Percentiles rank a stretch among this genome's conserved stretches.
phyloP scores from a whole-genome alignment of 164 flowering plant species.

The Vitis cinerea region DNA sequence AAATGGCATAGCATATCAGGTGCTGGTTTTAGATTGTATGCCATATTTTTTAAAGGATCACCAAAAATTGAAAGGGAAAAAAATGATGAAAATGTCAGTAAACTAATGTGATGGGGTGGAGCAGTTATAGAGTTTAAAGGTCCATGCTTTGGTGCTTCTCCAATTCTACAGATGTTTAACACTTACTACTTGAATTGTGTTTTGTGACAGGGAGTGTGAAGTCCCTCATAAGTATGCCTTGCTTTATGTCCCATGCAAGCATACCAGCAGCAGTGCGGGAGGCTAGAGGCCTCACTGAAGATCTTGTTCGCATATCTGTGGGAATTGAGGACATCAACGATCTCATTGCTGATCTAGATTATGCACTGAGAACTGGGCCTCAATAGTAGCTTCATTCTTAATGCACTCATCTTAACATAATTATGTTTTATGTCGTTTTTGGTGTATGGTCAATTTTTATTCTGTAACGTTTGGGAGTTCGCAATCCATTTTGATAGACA shows the following conservation, averaged over 20 bases:
- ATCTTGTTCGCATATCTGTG: slow-evolving; percentile 92
- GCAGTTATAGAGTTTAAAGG: no score
- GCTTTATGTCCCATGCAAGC: slow-evolving; percentile 98
- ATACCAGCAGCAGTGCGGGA: slow-evolving; percentile 88
- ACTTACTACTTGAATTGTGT: not conserved
- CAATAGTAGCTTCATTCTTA: slow-evolving; percentile 15
- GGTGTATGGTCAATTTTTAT: no score
- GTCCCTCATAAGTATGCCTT: slow-evolving; percentile 96
- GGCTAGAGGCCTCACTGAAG: slow-evolving; percentile 89
- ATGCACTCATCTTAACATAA: not conserved
- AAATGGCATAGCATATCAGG: no score
- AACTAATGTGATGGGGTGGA: no score
- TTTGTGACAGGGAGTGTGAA: slow-evolving; percentile 78
- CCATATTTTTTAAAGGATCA: no score
- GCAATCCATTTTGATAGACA: no score
- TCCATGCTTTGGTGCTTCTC: no score
- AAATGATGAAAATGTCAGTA: no score
- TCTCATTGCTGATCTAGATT: slow-evolving; percentile 83
- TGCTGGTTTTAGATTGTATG: no score
- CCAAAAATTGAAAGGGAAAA: no score
- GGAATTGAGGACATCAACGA: slow-evolving; percentile 94
- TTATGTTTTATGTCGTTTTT: not conserved
- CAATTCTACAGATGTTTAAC: no score
- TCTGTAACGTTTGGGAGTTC: no score
- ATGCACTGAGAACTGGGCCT: slow-evolving; percentile 79